Conservation (phyloP, 257 asterid species). For the Prunella vulgaris region DNA sequence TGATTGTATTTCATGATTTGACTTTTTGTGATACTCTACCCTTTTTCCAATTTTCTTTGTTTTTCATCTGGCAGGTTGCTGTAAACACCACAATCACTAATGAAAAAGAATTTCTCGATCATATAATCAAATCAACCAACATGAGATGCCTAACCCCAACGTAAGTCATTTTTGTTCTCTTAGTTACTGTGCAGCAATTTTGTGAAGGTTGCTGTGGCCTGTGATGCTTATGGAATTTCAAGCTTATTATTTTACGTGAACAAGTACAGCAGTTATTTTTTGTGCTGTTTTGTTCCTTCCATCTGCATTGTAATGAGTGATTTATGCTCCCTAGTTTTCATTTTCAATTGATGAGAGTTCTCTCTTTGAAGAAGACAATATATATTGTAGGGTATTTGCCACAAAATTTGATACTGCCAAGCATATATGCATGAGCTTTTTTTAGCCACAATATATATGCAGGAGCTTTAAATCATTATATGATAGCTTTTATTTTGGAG, state of each 20-base stretch:
- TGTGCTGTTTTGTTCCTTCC: not conserved
- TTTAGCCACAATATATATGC: too few species aligned
- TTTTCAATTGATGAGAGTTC: not conserved
- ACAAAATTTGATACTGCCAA: not conserved
- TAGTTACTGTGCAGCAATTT: not conserved
- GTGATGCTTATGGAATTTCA: not conserved
- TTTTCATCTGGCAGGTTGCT: slow-evolving; percentile 68
- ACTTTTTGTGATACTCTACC: not conserved
- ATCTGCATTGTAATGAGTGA: not conserved
- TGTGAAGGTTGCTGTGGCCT: not conserved
- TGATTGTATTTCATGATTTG: not conserved
- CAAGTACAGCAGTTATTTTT: not conserved
- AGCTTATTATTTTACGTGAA: not conserved
- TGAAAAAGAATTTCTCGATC: slow-evolving; percentile 93
- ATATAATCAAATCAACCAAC: slow-evolving; percentile 92
- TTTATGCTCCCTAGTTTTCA: slow-evolving; percentile 9
- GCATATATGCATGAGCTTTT: not conserved
- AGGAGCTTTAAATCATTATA: not conserved
- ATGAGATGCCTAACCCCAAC: slow-evolving; percentile 90
- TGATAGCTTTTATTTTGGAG: not conserved
- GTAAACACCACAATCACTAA: slow-evolving; percentile 80
- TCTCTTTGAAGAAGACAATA: not conserved
- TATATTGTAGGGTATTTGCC: not conserved
- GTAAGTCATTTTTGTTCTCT: slow-evolving; percentile 44
- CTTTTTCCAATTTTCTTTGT: not conserved